Base-by-base conservation (phyloP, 768 basidiomycete species). In the Mycena olivaceomarginata region DNA sequence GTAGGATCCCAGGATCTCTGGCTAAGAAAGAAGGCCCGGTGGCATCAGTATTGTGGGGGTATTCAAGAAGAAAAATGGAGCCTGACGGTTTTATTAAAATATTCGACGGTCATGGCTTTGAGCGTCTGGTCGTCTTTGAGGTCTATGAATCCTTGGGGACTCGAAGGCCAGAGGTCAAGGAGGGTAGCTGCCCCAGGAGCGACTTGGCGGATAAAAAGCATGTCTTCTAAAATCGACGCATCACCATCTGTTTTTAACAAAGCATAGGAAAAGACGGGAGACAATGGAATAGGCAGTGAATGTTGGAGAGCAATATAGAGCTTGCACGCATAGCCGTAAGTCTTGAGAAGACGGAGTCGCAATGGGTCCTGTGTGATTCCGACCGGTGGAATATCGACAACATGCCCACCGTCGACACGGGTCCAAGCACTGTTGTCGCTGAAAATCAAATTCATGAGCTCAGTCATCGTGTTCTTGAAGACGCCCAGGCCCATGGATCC, bases 281-380 rank as follows among this genome's bases (percentile, higher is more conserved):
- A 70, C 5, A 70, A 7, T 2, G 39, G 16, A 20, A 48, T 13
- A 45, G 68, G 68, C 8, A 70, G 31, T 9, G 40, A 41, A 5
- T 70, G 39, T 4, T 16, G 8, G 22, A 25, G 43, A 8, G 59
- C 43, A 15, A 70, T 10, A 20, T 70, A 37, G 12, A 70, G 22
- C 57, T 25, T 57, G 43, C 56, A 59, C 8, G 25, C 56, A 45
- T 59, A 70, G 9, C 68, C 68, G 31, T 60, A 70, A 8, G 57
- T 51, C 22, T n/a, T 45, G 4, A 70, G 20, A 5, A 56, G 57
- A 13, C 41, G 18, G 4, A 70, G 13, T 13, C 41, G 57, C 2
- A 2, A 53, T 3, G n/a, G 40, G 16, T 57, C 53, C 2, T 56
- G 22, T 3, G 20, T 11, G 22, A 70, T 18, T 15, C 57, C 56